phyloP scores from a whole-genome alignment of 108 stramenopile species.

The Skeletonema marinoi region DNA sequence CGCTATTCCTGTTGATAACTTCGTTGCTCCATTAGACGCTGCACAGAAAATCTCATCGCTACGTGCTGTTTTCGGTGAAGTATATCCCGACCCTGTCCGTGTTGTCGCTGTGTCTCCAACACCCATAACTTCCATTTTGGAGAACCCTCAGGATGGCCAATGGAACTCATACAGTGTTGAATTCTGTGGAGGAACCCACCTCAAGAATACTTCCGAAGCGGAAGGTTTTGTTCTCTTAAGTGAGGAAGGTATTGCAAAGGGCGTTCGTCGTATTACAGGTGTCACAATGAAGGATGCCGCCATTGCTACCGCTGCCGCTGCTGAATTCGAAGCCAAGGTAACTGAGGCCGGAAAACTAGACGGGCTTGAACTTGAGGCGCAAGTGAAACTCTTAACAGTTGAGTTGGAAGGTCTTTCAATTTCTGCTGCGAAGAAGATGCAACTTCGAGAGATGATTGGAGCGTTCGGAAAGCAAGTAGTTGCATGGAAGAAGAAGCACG shows the following conservation, averaged over 20 bases:
- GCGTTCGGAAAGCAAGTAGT: conserved; percentile 75
- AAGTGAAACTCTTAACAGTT: conserved; percentile 69
- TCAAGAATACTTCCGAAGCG: conserved; percentile 95
- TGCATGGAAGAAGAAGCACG: conserved; percentile 80
- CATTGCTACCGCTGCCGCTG: conserved; percentile 76
- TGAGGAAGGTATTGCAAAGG: conserved; percentile 98
- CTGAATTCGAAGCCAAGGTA: conserved; percentile 70
- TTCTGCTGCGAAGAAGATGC: conserved; percentile 79
- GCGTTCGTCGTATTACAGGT: conserved; percentile 94
- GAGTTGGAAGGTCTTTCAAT: conserved; percentile 74
- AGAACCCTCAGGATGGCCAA: conserved; percentile 83
- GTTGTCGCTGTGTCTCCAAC: conserved; percentile 90
- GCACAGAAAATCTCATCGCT: conserved; percentile 90
- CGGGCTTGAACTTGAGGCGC: conserved; percentile 72
- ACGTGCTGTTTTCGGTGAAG: conserved; percentile 98
- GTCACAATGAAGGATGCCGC: conserved; percentile 90
- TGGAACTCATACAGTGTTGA: conserved; percentile 96
- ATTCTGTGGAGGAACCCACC: conserved; percentile 99
- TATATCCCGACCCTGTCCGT: conserved; percentile 99
- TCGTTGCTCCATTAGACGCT: conserved; percentile 82
- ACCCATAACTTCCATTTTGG: conserved; percentile 79
- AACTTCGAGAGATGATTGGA: conserved; percentile 64
- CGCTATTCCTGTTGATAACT: conserved; percentile 77
- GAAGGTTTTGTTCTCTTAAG: conserved; percentile 91
- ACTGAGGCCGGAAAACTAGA: conserved; percentile 67